These are phyloP conservation scores for Vigna reflexopilosa DNA, from an alignment of 306 rosid genomes.

Conservation along the genomic window DNA sequence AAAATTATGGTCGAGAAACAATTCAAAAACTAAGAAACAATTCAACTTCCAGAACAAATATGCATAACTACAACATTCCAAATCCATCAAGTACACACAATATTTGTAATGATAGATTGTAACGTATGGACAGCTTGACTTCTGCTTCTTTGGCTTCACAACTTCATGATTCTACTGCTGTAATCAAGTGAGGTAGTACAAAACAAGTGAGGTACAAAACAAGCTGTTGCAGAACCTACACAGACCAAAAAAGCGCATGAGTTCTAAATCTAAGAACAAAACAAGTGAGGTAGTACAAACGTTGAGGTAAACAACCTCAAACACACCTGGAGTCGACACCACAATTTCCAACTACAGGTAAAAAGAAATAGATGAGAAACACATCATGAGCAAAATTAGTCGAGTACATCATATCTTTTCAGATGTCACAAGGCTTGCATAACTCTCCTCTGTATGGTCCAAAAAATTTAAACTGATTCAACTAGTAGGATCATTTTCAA, in stretches of 20 bases:
- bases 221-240: constrained; percentile 76
- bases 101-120: too few species aligned
- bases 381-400: constrained; percentile 28
- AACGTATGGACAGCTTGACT: too few species aligned
- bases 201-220: constrained; percentile 23
- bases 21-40: too few species aligned
- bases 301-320: constrained; percentile 70
- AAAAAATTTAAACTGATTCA: constrained; percentile 29
- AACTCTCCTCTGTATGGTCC: not conserved
- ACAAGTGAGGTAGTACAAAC: constrained; percentile 39
- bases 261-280: constrained; percentile 24
- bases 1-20: too few species aligned
- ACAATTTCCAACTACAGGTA: constrained; percentile 85
- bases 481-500: constrained; percentile 13
- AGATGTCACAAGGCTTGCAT: not conserved
- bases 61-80: too few species aligned
- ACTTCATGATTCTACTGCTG: too few species aligned
- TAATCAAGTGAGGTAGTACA: too few species aligned
- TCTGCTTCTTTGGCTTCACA: too few species aligned
- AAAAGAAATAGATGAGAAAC: constrained; percentile 50
- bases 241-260: constrained; percentile 41
- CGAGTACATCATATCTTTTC: not conserved
- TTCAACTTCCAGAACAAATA: too few species aligned
- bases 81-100: too few species aligned
- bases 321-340: constrained; percentile 85